Base-by-base conservation (phyloP, 179 eudicot species). In the Camellia oleifera region DNA sequence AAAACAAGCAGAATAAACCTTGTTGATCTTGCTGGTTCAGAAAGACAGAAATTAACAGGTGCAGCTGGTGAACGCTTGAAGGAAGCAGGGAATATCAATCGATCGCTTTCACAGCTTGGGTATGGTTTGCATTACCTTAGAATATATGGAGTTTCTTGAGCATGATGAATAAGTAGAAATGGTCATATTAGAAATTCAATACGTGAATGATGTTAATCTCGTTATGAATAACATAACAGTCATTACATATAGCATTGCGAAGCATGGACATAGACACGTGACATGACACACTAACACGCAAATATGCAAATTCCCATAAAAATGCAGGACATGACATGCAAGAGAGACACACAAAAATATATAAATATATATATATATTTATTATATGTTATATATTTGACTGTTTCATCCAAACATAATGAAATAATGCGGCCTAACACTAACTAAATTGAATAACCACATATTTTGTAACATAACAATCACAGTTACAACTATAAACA, bases 1-100 rank as follows among this genome's bases (percentile, higher is more conserved):
- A 94, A 90, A 86, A 90, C 89, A 61, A 96, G 99, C 82, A 91
- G 94, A 86, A 92, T 94, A 82, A 96, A 96, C 82, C 85, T 96
- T 48, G 99, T 96, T 75, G 99, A 96, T 85, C 99, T 96, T 86
- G 99, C 99, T 82, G 99, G 99, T 58, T 96, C 99, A 69, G 99
- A 96, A 86, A 91, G 99, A 78, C 99, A 94, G 78, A 96, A 96
- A 83, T 86, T 88, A 77, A 96, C 99, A 70, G 99, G 98, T 78
- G 98, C 99, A 82, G 99, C 99, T 17, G 99, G 99, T 89, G 97
- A 92, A 80, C 95, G 99, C 72, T 88, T 96, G 81, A 96, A 96
- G 83, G 99, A 96, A 88, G 99, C 99, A 14, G 97, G 99, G 75
- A 96, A 96, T 72, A 94, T 96, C 75, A 96, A 96, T 76, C 88